Percentiles rank a stretch among this genome's conserved stretches.
Conservation (phyloP, 1,284 basidiomycete genomes). For the Grifola frondosa region DNA sequence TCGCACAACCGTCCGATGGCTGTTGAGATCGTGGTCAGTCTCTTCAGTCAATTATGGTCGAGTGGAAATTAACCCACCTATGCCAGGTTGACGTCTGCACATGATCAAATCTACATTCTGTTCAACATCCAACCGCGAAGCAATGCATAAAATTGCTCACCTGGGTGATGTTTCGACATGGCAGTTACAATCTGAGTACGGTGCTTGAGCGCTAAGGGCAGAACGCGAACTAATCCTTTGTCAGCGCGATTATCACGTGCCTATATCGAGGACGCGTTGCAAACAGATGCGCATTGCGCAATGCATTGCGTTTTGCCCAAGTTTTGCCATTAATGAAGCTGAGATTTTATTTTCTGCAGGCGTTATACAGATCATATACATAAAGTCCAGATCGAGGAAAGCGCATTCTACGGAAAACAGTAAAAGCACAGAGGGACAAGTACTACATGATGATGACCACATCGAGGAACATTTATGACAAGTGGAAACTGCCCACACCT, state of each 20-base stretch:
- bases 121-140: constrained; percentile 4
- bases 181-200: no score
- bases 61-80: constrained; percentile 56
- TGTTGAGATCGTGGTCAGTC: constrained; percentile 29
- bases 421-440: constrained; percentile 23
- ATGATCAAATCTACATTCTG: constrained; percentile 80
- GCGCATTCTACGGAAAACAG: constrained; percentile 20
- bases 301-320: no score
- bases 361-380: no score
- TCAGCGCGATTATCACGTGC: no score
- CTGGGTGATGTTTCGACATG: constrained; percentile 93
- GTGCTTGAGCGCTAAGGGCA: no score
- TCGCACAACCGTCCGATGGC: constrained; percentile 98
- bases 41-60: background rate
- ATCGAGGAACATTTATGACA: constrained; percentile 60
- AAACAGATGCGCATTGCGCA: no score
- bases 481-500: constrained; percentile 92
- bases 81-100: constrained; percentile 95
- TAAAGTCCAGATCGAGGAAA: no score
- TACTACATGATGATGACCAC: constrained; percentile 14
- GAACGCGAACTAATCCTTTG: no score
- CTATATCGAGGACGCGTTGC: no score
- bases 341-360: no score
- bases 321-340: no score
- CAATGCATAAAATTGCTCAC: constrained; percentile 41